Percentiles rank a stretch among this genome's conserved stretches.
phyloP scores from a whole-genome alignment of 352 stramenopile genomes.

The Globisporangium acanthophoron region DNA sequence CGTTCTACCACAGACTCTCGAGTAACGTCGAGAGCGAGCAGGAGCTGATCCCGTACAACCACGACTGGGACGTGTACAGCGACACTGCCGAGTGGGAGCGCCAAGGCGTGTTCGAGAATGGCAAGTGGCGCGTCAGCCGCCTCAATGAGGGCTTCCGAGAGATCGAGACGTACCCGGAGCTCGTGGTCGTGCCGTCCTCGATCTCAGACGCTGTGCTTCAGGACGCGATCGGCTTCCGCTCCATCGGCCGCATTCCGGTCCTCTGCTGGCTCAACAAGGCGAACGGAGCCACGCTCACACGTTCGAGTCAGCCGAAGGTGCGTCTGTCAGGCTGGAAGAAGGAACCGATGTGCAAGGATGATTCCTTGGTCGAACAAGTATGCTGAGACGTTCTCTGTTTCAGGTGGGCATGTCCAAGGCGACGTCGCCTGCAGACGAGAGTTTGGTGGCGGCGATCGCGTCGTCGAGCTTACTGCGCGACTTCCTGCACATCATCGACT shows the following conservation, averaged over 20 bases:
- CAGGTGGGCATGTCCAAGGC: constrained; percentile 76
- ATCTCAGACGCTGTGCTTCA: constrained; percentile 86
- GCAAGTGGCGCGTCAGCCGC: constrained; percentile 54
- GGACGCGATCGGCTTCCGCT: constrained; percentile 72
- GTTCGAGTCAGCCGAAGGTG: constrained; percentile 81
- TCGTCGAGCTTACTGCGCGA: constrained; percentile 61
- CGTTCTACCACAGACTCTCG: constrained; percentile 75
- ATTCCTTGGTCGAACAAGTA: background rate
- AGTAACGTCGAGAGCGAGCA: constrained; percentile 34
- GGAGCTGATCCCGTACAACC: constrained; percentile 43
- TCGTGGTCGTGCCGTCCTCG: constrained; percentile 89
- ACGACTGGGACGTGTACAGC: constrained; percentile 70
- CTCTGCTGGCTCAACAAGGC: constrained; percentile 67
- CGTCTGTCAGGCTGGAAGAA: background rate
- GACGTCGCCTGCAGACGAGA: constrained; percentile 64
- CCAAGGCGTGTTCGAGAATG: constrained; percentile 63
- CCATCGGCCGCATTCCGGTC: constrained; percentile 60
- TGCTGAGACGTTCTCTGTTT: constrained; percentile 5
- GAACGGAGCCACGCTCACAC: constrained; percentile 62
- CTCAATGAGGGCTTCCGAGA: constrained; percentile 71
- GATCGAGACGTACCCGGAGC: constrained; percentile 92
- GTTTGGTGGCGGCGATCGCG: constrained; percentile 58
- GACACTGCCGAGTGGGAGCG: constrained; percentile 63
- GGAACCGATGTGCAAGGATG: background rate
- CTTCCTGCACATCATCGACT: constrained; percentile 79